A percentile compares a stretch with the other conserved stretches of the same genome.
Conservation (phyloP, 352 stramenopile genomes). For the Elongisporangium undulatum region DNA sequence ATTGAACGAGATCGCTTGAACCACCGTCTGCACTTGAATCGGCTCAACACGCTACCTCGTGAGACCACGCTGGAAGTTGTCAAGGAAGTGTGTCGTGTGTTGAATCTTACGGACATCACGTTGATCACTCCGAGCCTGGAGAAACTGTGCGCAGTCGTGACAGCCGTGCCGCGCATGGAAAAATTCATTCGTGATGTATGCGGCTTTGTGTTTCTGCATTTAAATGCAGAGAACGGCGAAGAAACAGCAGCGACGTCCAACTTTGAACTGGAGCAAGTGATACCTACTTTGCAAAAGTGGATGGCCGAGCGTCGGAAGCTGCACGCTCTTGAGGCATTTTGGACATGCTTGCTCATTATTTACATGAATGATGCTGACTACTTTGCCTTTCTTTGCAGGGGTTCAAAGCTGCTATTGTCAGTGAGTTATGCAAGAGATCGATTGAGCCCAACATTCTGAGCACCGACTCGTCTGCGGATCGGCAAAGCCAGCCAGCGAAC, state of each 20-base stretch:
- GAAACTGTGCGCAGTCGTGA: slow-evolving; percentile 79
- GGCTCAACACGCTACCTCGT: slow-evolving; percentile 65
- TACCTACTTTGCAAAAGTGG: slow-evolving; percentile 73
- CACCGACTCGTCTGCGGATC: slow-evolving; percentile 4
- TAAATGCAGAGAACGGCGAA: slow-evolving; percentile 14
- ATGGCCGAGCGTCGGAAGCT: slow-evolving; percentile 49
- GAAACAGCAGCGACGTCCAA: slow-evolving; percentile 1
- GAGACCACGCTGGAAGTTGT: slow-evolving; percentile 78
- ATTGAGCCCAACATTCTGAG: slow-evolving; percentile 33
- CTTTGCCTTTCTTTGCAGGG: slow-evolving; percentile 10
- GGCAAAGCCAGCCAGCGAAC: slow-evolving; percentile 23
- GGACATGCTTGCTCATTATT: not conserved
- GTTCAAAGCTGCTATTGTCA: slow-evolving; percentile 55
- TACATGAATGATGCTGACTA: not conserved
- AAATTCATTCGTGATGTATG: slow-evolving; percentile 87
- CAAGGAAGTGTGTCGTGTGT: slow-evolving; percentile 76
- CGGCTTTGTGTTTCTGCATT: slow-evolving; percentile 60
- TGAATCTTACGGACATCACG: slow-evolving; percentile 81
- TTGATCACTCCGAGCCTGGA: slow-evolving; percentile 72
- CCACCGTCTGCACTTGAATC: slow-evolving; percentile 72
- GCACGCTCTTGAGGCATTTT: slow-evolving; percentile 43
- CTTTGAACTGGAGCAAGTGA: slow-evolving; percentile 66
- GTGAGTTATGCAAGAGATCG: slow-evolving; percentile 56
- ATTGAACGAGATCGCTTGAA: slow-evolving; percentile 77
- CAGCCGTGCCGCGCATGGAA: slow-evolving; percentile 77